These are phyloP conservation scores for Heliamphora exappendiculata DNA, from an alignment of 148 eudicot species.

Conservation along the genomic window DNA sequence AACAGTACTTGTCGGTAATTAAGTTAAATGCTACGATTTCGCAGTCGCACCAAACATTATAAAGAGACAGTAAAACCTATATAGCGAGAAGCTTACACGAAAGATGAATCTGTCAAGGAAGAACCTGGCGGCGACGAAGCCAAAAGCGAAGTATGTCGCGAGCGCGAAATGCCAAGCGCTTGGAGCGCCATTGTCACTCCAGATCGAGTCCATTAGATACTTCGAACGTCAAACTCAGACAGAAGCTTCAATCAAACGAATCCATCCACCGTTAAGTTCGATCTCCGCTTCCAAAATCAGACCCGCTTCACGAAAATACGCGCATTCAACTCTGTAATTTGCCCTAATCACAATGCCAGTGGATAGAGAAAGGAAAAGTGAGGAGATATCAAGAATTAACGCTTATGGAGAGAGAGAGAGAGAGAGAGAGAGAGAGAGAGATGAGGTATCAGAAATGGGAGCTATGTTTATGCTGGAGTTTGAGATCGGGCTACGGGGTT, in stretches of 20 bases:
- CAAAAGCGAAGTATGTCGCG: conserved; percentile 53
- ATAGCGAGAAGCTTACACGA: conserved; percentile 50
- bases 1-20: background rate
- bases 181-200: conserved; percentile 28
- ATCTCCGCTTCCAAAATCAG: background rate
- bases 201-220: conserved; percentile 50
- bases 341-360: background rate
- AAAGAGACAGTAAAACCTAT: background rate
- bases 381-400: background rate
- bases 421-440: background rate
- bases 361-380: background rate
- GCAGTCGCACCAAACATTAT: background rate
- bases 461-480: no score
- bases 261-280: background rate
- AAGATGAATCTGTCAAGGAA: conserved; percentile 64
- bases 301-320: background rate
- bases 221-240: conserved; percentile 8
- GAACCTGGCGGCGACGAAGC: conserved; percentile 58
- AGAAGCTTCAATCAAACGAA: conserved; percentile 6
- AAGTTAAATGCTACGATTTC: background rate
- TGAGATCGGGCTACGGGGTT: no score
- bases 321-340: background rate
- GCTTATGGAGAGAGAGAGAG: background rate
- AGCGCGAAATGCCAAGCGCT: conserved; percentile 43
- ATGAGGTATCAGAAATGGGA: background rate